These are phyloP conservation scores for Hanseniaspora sp. DNA, from an alignment of 1,139 yeast species.

Conservation along the genomic window DNA sequence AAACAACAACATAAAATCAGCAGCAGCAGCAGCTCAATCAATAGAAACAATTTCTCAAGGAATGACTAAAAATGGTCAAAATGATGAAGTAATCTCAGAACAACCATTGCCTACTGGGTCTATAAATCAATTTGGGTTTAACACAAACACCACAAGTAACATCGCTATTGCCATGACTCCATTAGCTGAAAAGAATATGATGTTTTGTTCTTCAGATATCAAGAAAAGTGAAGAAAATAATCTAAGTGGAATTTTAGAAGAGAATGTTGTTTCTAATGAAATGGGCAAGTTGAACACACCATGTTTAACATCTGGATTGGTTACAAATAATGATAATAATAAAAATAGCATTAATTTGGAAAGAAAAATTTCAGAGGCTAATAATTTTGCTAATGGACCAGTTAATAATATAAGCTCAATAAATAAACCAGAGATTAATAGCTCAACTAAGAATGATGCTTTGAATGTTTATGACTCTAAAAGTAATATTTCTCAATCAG, in stretches of 20 bases:
- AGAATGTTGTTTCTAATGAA: not conserved
- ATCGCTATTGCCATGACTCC: slow-evolving; percentile 66
- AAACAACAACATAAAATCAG: slow-evolving; percentile 20
- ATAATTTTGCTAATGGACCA: not conserved
- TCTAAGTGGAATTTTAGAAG: slow-evolving; percentile 11
- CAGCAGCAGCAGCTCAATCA: slow-evolving; percentile 15
- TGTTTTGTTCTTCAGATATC: slow-evolving; percentile 15
- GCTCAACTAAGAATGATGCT: not conserved
- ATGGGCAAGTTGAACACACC: not conserved
- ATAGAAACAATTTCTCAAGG: slow-evolving; percentile 12
- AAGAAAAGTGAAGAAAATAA: slow-evolving; percentile 4
- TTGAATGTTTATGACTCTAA: not conserved
- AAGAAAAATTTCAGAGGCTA: not conserved
- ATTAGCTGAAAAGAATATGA: slow-evolving; percentile 46
- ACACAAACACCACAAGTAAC: slow-evolving; percentile 41
- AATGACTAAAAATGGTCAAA: slow-evolving; percentile 1
- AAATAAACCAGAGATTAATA: not conserved
- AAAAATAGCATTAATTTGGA: not conserved
- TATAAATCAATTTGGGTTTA: slow-evolving; percentile 56
- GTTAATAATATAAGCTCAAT: not conserved
- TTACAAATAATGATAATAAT: not conserved
- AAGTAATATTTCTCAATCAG: not conserved
- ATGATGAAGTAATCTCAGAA: slow-evolving; percentile 8
- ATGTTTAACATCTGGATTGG: slow-evolving; percentile 5
- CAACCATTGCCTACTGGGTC: slow-evolving; percentile 27